phyloP scores from a whole-genome alignment of 768 basidiomycete species.

The Leccinellum rugosiceps region DNA sequence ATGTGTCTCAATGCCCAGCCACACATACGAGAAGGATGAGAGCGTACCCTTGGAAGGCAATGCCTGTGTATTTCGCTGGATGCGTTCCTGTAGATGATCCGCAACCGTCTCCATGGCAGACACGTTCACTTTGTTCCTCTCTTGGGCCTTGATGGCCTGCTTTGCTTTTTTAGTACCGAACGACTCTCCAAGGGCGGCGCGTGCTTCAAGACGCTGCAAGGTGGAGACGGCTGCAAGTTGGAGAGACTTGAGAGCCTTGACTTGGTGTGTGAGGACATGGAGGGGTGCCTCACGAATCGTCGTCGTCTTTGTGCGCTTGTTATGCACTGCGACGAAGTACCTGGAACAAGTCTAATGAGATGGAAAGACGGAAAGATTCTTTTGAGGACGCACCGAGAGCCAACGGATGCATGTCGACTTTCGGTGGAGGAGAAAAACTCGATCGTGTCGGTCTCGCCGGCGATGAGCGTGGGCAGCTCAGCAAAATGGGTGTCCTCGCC shows the following conservation, averaged over 20 bases:
- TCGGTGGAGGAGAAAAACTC: constrained; percentile 75
- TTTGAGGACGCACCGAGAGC: constrained; percentile 59
- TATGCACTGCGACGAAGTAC: constrained; percentile 81
- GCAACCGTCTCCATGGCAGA: constrained; percentile 83
- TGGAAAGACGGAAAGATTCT: neutral
- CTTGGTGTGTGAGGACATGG: constrained; percentile 69
- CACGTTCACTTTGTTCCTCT: constrained; percentile 88
- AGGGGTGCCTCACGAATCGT: constrained; percentile 65
- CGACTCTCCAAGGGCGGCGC: constrained; percentile 80
- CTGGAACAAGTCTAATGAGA: constrained; percentile 34
- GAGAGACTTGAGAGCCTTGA: constrained; percentile 79
- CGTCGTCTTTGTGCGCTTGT: constrained; percentile 70
- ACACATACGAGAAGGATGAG: neutral
- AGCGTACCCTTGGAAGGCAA: constrained; percentile 67
- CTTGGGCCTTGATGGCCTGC: constrained; percentile 75
- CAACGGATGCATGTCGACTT: constrained; percentile 45
- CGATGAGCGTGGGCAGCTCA: constrained; percentile 45
- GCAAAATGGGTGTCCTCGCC: constrained; percentile 32
- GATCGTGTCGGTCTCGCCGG: constrained; percentile 79
- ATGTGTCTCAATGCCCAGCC: neutral
- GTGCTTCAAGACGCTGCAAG: constrained; percentile 54
- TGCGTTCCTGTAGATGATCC: constrained; percentile 77
- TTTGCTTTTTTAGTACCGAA: constrained; percentile 97
- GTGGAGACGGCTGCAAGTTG: constrained; percentile 47
- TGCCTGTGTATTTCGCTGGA: constrained; percentile 67